Conservation (phyloP, 768 basidiomycete genomes). For the Kwoniella bestiolae region DNA sequence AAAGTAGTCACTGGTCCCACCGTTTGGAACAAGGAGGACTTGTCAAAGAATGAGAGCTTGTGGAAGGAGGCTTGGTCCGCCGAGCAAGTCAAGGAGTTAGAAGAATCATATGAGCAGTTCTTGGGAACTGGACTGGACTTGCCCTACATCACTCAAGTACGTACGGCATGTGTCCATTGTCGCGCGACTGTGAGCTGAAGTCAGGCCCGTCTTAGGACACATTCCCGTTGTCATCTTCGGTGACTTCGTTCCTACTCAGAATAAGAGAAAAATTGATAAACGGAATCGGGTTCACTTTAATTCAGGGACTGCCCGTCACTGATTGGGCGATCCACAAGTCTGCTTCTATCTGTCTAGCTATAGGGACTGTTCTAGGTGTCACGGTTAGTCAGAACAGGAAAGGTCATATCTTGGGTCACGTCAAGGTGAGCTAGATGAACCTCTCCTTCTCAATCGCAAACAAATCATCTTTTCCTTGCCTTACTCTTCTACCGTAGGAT, state of each 20-base stretch:
- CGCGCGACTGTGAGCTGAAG: background rate
- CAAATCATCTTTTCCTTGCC: too few relatives aligned
- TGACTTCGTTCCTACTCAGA: constrained; percentile 30
- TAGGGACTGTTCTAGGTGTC: constrained; percentile 53
- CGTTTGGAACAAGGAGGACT: constrained; percentile 52
- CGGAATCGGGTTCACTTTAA: constrained; percentile 56
- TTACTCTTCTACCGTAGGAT: too few relatives aligned
- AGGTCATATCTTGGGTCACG: constrained; percentile 55
- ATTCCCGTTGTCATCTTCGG: constrained; percentile 44
- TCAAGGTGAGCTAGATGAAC: constrained; percentile 45
- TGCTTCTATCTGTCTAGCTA: constrained; percentile 49
- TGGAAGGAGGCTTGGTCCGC: constrained; percentile 45
- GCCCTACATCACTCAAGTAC: constrained; percentile 41
- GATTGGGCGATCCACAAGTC: constrained; percentile 48
- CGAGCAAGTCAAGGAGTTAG: constrained; percentile 47
- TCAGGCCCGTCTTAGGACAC: constrained; percentile 27
- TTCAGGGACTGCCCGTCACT: constrained; percentile 50
- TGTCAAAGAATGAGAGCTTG: constrained; percentile 30
- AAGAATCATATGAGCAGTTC: constrained; percentile 41
- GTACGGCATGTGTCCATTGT: constrained; percentile 6
- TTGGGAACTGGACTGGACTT: constrained; percentile 31
- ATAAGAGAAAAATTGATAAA: constrained; percentile 47
- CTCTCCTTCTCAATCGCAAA: too few relatives aligned
- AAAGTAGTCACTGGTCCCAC: constrained; percentile 46
- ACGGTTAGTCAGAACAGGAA: constrained; percentile 50